Evolutionary conservation across 345 rosid species (phyloP).

Genomic region (Citrus reticulata): DNA sequence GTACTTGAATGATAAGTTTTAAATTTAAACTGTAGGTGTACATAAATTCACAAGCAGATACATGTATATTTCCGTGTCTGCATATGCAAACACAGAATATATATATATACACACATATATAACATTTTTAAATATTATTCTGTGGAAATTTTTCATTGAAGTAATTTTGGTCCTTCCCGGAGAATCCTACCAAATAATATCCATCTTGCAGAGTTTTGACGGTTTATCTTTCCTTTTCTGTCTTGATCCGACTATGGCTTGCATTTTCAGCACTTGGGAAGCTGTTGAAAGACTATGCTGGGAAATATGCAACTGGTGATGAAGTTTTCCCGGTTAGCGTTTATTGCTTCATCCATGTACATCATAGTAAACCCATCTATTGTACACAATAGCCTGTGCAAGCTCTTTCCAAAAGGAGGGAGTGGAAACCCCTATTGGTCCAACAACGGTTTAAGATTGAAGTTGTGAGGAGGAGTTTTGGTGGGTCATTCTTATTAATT

Average conservation of each 20-base stretch:
- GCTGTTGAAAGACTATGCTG: slow-evolving; percentile 54
- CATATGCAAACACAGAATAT: too few species aligned
- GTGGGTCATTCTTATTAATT: not conserved
- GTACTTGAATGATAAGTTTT: not conserved
- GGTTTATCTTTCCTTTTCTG: not conserved
- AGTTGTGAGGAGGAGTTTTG: too few species aligned
- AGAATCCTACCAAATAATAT: not conserved
- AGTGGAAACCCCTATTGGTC: not conserved
- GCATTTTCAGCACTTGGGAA: slow-evolving; percentile 61
- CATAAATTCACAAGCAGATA: not conserved
- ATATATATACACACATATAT: not conserved
- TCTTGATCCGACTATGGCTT: not conserved
- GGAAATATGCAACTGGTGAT: slow-evolving; percentile 76
- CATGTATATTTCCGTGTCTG: not conserved
- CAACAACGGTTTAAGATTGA: not conserved
- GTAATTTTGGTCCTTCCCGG: not conserved
- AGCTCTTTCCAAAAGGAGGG: not conserved
- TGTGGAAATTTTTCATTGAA: not conserved
- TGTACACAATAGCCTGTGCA: not conserved
- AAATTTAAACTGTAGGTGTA: not conserved
- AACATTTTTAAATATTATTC: not conserved
- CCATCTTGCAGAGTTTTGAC: not conserved
- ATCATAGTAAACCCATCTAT: not conserved
- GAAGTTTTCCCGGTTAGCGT: slow-evolving; percentile 60
- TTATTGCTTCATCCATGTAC: slow-evolving; percentile 4